Evolutionary conservation across 768 basidiomycete genomes (phyloP).

Genomic region (Rhizopogon salebrosus): DNA sequence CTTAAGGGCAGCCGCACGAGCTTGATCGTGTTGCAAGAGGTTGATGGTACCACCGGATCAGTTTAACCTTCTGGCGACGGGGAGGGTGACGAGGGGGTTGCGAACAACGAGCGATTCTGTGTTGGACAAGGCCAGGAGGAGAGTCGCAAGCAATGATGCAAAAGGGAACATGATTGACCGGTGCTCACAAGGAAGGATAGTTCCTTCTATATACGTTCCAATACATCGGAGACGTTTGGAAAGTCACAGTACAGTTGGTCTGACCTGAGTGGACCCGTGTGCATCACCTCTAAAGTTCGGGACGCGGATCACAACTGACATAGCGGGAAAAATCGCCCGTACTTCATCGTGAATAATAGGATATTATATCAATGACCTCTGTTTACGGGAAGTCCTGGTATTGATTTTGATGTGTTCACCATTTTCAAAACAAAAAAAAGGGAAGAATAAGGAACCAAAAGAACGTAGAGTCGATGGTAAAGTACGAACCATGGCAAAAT

Average conservation of each 20-base stretch:
- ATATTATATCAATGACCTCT: too few relatives aligned
- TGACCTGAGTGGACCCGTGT: too few relatives aligned
- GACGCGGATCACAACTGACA: too few relatives aligned
- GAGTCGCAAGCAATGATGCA: conserved; percentile 35
- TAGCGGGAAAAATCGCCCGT: too few relatives aligned
- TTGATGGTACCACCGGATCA: conserved; percentile 39
- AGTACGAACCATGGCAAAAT: too few relatives aligned
- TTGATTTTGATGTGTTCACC: too few relatives aligned
- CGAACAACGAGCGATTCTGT: conserved; percentile 40
- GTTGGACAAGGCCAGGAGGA: conserved; percentile 42
- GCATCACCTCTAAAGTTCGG: too few relatives aligned
- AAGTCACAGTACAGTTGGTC: background rate
- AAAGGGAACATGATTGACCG: conserved; percentile 30
- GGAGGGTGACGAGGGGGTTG: conserved; percentile 37
- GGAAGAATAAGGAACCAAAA: too few relatives aligned
- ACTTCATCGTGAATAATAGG: too few relatives aligned
- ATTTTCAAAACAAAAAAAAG: too few relatives aligned
- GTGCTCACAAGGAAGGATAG: background rate
- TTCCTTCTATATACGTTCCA: background rate
- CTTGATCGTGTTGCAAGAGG: conserved; percentile 45
- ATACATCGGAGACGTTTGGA: background rate
- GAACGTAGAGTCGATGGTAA: too few relatives aligned
- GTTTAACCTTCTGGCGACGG: conserved; percentile 50
- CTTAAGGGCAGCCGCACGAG: conserved; percentile 41
- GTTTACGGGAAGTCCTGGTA: too few relatives aligned